Evolutionary conservation across 352 stramenopile species (phyloP).

Genomic region (Phytophthora ohioensis): DNA sequence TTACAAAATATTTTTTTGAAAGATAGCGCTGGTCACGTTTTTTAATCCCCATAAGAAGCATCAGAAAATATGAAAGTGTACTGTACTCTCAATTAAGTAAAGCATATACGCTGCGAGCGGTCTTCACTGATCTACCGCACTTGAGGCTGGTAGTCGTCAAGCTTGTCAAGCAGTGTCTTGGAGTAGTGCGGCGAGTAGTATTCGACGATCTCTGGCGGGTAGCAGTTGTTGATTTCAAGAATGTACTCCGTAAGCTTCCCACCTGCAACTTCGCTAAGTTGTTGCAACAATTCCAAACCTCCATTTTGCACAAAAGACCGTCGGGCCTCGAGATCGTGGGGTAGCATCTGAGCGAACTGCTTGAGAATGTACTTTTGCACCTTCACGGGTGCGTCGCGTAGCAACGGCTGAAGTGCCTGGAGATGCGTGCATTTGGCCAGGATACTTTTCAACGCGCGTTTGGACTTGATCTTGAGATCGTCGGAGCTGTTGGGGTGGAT

Average conservation of each 20-base stretch:
- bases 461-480: conserved; percentile 95
- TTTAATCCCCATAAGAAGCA: no score
- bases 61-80: no score
- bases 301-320: conserved; percentile 94
- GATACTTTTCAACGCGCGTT: conserved; percentile 94
- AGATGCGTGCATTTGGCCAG: conserved; percentile 96
- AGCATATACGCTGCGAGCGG: background rate
- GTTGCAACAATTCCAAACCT: conserved; percentile 93
- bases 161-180: conserved; percentile 96
- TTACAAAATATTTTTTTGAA: no score
- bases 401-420: conserved; percentile 91
- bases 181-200: conserved; percentile 97
- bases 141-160: conserved; percentile 95
- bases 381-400: conserved; percentile 93
- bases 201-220: conserved; percentile 96
- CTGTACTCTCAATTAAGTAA: background rate
- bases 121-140: conserved; percentile 59
- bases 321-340: conserved; percentile 93
- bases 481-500: conserved; percentile 92
- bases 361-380: conserved; percentile 97
- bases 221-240: conserved; percentile 96
- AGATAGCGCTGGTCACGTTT: no score
- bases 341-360: conserved; percentile 95
- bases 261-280: conserved; percentile 91
- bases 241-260: conserved; percentile 97